Base-by-base conservation (phyloP, 192 early-diverging fungal species). In the Linnemannia hyalina region DNA sequence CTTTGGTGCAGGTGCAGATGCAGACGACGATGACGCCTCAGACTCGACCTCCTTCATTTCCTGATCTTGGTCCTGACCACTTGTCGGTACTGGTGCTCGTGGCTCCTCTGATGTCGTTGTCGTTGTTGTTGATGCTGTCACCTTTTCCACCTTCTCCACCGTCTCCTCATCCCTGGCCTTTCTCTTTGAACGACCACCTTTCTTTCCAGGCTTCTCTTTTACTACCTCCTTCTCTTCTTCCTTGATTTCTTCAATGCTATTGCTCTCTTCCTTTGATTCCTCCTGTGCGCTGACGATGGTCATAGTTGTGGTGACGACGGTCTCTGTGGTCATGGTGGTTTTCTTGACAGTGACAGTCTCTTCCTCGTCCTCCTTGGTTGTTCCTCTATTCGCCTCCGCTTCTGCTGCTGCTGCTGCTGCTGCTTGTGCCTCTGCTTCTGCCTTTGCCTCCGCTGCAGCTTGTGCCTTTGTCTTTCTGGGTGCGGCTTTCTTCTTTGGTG, bases 401-500 rank as follows among this genome's bases (percentile, higher is more conserved):
- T 47, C 75, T 0, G 68, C 81, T 18, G 76, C 63, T n/a, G 77
- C 77, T 7, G 54, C 74, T 23, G 77, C 74, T 13, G 52, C 75
- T 16, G 41, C 77, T 0, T 52, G 52, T 18, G 74, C 57, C 32
- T 65, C 69, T 16, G 52, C 46, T 10, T 35, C 70, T 3, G 74
- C 69, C 18, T 47, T 75, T n/a, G 74, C 75, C 9, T 75, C 81
- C 4, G 76, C 63, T n/a, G 74, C 77, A 6, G 73, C 77, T 16
- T 68, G 2, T 42, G 78, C 84, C 68, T 86, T 86, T 23, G 69
- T 78, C 70, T 86, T 86, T 47, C 69, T 73, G 29, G 70, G 46
- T 7, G 71, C 36, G 42, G 83, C 69, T 38, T 70, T 86, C 44
- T 60, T 86, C 46, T 81, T 86, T 23, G 84, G 77, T 69, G 84